These are phyloP conservation scores for Penicillium samsonianum DNA, from an alignment of 495 filamentous ascomycete genomes.

Conservation along the genomic window DNA sequence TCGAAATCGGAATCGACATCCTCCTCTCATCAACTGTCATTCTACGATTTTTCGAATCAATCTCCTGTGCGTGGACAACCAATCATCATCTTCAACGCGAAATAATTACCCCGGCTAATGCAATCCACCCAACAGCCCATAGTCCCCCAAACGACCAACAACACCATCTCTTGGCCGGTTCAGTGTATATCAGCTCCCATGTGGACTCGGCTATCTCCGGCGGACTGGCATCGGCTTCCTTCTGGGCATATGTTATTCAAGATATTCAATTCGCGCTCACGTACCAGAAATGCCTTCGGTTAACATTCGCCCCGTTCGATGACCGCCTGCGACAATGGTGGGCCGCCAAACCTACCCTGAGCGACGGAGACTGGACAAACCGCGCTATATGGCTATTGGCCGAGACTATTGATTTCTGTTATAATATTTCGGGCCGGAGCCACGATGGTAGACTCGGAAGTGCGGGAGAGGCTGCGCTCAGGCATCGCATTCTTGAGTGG, in stretches of 20 bases:
- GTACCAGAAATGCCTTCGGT: constrained; percentile 40
- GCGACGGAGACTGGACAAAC: constrained; percentile 44
- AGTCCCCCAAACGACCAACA: constrained; percentile 41
- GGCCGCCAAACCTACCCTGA: constrained; percentile 29
- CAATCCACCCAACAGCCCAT: constrained; percentile 24
- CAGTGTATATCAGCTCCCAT: constrained; percentile 47
- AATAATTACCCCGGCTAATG: constrained; percentile 1
- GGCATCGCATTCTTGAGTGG: constrained; percentile 35
- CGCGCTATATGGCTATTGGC: constrained; percentile 44
- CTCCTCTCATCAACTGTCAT: constrained; percentile 45
- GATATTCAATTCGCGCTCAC: constrained; percentile 46
- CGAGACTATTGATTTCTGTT: constrained; percentile 44
- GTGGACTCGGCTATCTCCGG: constrained; percentile 42
- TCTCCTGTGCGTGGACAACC: constrained; percentile 35
- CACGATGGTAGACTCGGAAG: constrained; percentile 22
- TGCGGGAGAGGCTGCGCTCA: constrained; percentile 27
- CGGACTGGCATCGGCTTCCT: constrained; percentile 42
- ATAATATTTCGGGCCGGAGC: constrained; percentile 28
- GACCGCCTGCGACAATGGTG: constrained; percentile 38
- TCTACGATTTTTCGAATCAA: constrained; percentile 46
- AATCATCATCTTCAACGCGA: background rate
- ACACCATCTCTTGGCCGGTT: constrained; percentile 45
- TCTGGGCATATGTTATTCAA: constrained; percentile 49
- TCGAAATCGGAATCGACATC: constrained; percentile 41
- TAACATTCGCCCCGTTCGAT: constrained; percentile 40